phyloP scores from a whole-genome alignment of 805 yeast genomes.

The Lipomyces anomalus region DNA sequence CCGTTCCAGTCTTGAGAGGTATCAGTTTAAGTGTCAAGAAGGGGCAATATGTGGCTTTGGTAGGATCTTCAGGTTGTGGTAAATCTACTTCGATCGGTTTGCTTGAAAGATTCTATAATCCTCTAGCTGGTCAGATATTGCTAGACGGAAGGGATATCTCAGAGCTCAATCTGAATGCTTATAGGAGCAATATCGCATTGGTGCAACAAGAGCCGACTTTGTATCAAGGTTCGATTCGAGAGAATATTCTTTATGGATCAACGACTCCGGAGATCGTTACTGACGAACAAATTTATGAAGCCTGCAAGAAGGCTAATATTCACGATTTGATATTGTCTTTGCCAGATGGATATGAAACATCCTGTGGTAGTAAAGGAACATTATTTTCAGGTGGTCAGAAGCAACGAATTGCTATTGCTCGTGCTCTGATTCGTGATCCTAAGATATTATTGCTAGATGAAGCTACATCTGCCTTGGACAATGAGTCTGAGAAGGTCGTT shows the following conservation, averaged over 20 bases:
- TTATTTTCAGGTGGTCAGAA: constrained; percentile 70
- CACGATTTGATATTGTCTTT: constrained; percentile 52
- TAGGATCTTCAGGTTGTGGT: constrained; percentile 50
- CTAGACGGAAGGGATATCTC: constrained; percentile 49
- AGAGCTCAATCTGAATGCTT: constrained; percentile 44
- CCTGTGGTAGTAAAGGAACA: constrained; percentile 52
- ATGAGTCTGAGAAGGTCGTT: constrained; percentile 69
- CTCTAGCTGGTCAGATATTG: constrained; percentile 43
- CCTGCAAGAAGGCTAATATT: constrained; percentile 48
- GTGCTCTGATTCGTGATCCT: constrained; percentile 66
- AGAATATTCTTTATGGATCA: constrained; percentile 51
- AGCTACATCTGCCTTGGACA: constrained; percentile 61
- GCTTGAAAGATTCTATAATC: constrained; percentile 48
- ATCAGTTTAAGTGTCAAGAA: constrained; percentile 46
- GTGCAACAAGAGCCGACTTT: constrained; percentile 61
- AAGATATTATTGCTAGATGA: constrained; percentile 60
- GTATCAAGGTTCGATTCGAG: constrained; percentile 50
- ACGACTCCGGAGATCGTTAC: constrained; percentile 31
- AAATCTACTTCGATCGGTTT: constrained; percentile 54
- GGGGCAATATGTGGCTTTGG: constrained; percentile 55
- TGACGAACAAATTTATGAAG: constrained; percentile 44
- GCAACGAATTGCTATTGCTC: constrained; percentile 70
- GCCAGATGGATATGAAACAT: constrained; percentile 57
- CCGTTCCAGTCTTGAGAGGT: constrained; percentile 46
- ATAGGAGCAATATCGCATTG: constrained; percentile 49